A percentile compares a stretch with the other conserved stretches of the same genome.
phyloP scores from a whole-genome alignment of 768 basidiomycete genomes.

The Strobilomyces dryophilus region DNA sequence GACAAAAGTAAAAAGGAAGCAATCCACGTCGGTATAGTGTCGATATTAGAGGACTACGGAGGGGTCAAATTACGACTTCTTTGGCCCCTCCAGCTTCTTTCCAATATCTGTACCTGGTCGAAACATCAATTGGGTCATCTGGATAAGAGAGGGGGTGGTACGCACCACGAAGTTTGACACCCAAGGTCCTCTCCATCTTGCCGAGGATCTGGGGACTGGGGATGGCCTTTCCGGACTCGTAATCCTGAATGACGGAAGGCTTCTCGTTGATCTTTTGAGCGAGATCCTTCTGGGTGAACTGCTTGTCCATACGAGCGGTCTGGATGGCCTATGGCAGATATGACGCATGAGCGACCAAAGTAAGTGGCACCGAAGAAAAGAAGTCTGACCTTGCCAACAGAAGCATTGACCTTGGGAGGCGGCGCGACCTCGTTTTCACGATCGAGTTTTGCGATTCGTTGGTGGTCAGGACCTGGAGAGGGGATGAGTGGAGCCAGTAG shows the following conservation, averaged over 20 bases:
- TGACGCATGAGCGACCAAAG: neutral
- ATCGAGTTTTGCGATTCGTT: conserved; percentile 90
- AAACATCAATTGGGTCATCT: conserved; percentile 1
- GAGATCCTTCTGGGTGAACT: conserved; percentile 87
- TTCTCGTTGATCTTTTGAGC: conserved; percentile 94
- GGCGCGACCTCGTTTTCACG: conserved; percentile 95
- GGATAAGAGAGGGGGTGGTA: conserved; percentile 3
- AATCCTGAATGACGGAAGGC: conserved; percentile 81
- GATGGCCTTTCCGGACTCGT: conserved; percentile 83
- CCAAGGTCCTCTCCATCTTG: conserved; percentile 83
- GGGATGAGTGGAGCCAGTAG: neutral
- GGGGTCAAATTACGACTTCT: conserved; percentile 57
- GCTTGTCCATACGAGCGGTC: conserved; percentile 69
- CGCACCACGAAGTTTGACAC: conserved; percentile 86
- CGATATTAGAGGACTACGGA: conserved; percentile 33
- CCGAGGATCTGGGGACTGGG: conserved; percentile 82
- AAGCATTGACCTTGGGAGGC: conserved; percentile 70
- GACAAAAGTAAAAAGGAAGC: conserved; percentile 13
- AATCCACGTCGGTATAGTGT: conserved; percentile 20
- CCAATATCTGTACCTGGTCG: conserved; percentile 71
- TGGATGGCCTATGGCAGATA: conserved; percentile 65
- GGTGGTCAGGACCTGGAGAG: conserved; percentile 81
- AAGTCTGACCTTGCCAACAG: conserved; percentile 63
- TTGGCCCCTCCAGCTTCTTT: conserved; percentile 76
- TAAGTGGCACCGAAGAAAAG: neutral